These are phyloP conservation scores for Suhomyces terraborum DNA, from an alignment of 1,139 yeast genomes.

Conservation along the genomic window DNA sequence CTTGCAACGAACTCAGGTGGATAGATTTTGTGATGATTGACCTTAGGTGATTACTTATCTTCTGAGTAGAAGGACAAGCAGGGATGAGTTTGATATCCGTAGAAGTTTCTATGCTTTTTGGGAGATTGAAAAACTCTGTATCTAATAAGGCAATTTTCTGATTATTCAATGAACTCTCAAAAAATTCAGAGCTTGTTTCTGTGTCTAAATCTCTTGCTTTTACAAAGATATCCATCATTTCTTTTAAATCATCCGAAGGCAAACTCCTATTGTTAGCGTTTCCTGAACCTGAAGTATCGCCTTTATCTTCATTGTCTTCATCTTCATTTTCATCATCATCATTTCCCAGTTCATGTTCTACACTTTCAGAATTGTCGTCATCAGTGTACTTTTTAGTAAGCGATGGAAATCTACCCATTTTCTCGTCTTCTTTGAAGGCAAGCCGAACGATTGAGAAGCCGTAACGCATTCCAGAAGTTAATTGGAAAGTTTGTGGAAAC, in stretches of 20 bases:
- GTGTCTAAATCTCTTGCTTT: slow-evolving; percentile 27
- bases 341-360: slow-evolving; percentile 6
- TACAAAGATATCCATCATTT: slow-evolving; percentile 34
- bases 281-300: no score
- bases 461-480: slow-evolving; percentile 22
- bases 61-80: slow-evolving; percentile 35
- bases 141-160: slow-evolving; percentile 13
- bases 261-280: slow-evolving; percentile 6
- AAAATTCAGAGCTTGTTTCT: slow-evolving; percentile 1
- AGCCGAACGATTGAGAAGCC: slow-evolving; percentile 47
- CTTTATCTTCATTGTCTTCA: slow-evolving; percentile 8
- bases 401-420: slow-evolving; percentile 60
- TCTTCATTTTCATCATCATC: slow-evolving; percentile 11
- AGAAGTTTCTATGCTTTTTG: slow-evolving; percentile 9
- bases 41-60: slow-evolving; percentile 30
- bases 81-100: slow-evolving; percentile 24
- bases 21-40: slow-evolving; percentile 31
- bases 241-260: slow-evolving; percentile 16
- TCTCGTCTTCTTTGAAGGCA: slow-evolving; percentile 82
- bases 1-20: slow-evolving; percentile 21
- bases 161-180: slow-evolving; percentile 10
- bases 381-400: slow-evolving; percentile 33
- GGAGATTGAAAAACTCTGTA: slow-evolving; percentile 16
- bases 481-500: slow-evolving; percentile 43
- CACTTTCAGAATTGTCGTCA: slow-evolving; percentile 3